Evolutionary conservation across 768 basidiomycete genomes (phyloP).

Genomic region (Favolaschia claudopus): DNA sequence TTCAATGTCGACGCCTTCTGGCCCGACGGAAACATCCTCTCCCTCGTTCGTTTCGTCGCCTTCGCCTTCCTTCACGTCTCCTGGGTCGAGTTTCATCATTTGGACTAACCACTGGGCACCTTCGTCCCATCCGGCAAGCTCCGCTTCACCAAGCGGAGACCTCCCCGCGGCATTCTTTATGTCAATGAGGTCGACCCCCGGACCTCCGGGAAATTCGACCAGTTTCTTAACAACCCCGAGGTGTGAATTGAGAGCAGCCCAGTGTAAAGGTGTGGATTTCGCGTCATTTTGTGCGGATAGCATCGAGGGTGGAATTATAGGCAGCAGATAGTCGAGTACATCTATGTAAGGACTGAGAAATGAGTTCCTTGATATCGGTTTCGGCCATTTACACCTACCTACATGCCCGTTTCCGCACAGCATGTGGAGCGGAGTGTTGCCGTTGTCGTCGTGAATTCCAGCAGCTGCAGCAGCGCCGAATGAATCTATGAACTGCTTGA

Average conservation of each 20-base stretch:
- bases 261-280: constrained; percentile 87
- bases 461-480: constrained; percentile 61
- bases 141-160: constrained; percentile 84
- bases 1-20: constrained; percentile 66
- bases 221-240: constrained; percentile 67
- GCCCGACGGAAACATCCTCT: constrained; percentile 37
- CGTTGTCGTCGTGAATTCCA: constrained; percentile 72
- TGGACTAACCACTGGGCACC: constrained; percentile 84
- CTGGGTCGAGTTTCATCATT: constrained; percentile 77
- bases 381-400: constrained; percentile 52
- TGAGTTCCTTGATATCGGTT: constrained; percentile 40
- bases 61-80: constrained; percentile 40
- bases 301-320: constrained; percentile 60
- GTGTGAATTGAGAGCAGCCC: constrained; percentile 89
- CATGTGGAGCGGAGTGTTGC: constrained; percentile 89
- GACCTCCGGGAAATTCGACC: constrained; percentile 61
- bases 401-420: constrained; percentile 86
- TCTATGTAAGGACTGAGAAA: constrained; percentile 65
- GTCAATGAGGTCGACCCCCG: constrained; percentile 75
- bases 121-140: constrained; percentile 82
- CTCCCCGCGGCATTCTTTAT: constrained; percentile 76
- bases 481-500: constrained; percentile 66
- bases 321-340: constrained; percentile 75
- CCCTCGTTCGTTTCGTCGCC: constrained; percentile 43
- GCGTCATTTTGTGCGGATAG: constrained; percentile 71